phyloP scores from a whole-genome alignment of 805 yeast species.

The Lipomyces chichibuensis region DNA sequence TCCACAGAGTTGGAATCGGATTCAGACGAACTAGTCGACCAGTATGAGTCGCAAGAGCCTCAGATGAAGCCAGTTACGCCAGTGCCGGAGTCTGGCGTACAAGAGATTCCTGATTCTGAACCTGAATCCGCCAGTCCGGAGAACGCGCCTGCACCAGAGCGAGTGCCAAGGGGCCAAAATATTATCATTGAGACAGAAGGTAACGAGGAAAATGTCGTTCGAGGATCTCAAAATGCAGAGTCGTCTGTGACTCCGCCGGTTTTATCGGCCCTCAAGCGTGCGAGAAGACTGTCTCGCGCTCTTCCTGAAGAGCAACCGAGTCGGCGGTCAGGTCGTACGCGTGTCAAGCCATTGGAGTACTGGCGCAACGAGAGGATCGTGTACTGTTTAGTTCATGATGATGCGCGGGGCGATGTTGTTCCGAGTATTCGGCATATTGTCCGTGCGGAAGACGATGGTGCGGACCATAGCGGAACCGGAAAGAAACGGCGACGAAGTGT shows the following conservation, averaged over 20 bases:
- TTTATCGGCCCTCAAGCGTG: neutral
- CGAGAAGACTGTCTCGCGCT: neutral
- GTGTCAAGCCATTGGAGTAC: constrained; percentile 64
- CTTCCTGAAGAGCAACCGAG: neutral
- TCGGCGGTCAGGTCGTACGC: constrained; percentile 21
- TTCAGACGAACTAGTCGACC: neutral
- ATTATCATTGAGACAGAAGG: neutral
- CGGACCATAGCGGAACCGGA: neutral
- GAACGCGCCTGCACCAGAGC: neutral
- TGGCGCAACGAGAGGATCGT: constrained; percentile 83
- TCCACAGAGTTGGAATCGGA: neutral
- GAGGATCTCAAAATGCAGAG: neutral
- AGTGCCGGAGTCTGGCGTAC: neutral
- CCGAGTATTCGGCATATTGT: constrained; percentile 39
- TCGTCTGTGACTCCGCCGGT: neutral
- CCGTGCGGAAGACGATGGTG: constrained; percentile 8
- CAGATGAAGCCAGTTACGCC: neutral
- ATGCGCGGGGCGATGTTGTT: constrained; percentile 23
- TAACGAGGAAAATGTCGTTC: neutral
- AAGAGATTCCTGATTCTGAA: neutral
- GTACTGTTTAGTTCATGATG: constrained; percentile 47
- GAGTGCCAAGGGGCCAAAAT: neutral
- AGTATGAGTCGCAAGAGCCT: neutral
- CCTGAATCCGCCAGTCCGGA: constrained; percentile 1
- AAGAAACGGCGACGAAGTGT: neutral